Evolutionary conservation across 345 rosid species (phyloP).

Genomic region (Murraya koenigii): DNA sequence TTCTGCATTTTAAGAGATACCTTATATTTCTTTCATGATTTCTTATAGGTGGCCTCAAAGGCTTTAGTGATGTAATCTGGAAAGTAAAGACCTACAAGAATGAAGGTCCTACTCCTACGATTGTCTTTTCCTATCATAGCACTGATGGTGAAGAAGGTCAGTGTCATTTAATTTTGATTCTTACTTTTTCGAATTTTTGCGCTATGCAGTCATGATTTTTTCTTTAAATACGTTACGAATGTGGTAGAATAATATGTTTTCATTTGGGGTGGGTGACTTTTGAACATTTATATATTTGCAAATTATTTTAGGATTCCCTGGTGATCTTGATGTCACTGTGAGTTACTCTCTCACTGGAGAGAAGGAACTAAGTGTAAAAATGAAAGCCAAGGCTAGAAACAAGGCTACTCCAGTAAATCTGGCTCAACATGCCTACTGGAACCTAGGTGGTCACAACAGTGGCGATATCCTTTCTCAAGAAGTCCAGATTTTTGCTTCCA

Average conservation of each 20-base stretch:
- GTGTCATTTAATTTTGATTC: neutral
- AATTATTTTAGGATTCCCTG: slow-evolving; percentile 67
- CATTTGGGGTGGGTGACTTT: neutral
- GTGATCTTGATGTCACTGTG: slow-evolving; percentile 46
- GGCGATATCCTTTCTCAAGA: slow-evolving; percentile 67
- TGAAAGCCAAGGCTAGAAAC: slow-evolving; percentile 67
- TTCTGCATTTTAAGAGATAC: neutral
- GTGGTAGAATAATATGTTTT: neutral
- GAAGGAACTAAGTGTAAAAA: slow-evolving; percentile 43
- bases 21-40: neutral
- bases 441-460: slow-evolving; percentile 72
- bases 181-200: neutral
- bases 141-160: slow-evolving; percentile 75
- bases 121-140: slow-evolving; percentile 62
- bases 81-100: slow-evolving; percentile 41
- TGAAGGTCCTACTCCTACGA: slow-evolving; percentile 45
- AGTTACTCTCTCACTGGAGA: slow-evolving; percentile 38
- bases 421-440: slow-evolving; percentile 83
- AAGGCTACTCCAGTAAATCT: slow-evolving; percentile 82
- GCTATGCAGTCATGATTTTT: neutral
- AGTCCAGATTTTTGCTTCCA: slow-evolving; percentile 60
- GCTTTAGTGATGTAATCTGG: slow-evolving; percentile 84
- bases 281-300: neutral
- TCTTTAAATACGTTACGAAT: neutral
- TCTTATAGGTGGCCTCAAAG: slow-evolving; percentile 60